These are phyloP conservation scores for Cladophialophora yegresii DNA, from an alignment of 2,329 filamentous ascomycete genomes.

Conservation along the genomic window DNA sequence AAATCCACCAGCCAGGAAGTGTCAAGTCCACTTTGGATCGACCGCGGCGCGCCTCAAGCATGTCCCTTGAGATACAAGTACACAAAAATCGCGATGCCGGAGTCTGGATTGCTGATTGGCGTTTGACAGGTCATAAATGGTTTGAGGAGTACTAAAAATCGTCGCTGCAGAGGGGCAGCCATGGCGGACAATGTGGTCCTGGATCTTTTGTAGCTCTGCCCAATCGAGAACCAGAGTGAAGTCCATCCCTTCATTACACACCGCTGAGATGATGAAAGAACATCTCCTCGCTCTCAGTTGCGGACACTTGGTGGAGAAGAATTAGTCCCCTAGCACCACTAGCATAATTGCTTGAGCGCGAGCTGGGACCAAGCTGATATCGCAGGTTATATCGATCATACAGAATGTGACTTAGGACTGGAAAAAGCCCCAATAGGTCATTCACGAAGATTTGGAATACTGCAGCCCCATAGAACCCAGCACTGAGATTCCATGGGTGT, in stretches of 20 bases:
- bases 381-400: not conserved
- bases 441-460: constrained; percentile 1
- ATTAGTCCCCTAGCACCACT: not conserved
- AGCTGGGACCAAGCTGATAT: not conserved
- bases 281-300: not conserved
- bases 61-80: not conserved
- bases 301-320: not conserved
- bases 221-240: not conserved
- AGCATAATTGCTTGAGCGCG: not conserved
- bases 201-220: not conserved
- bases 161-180: not conserved
- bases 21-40: not conserved
- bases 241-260: no score
- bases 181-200: not conserved
- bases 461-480: not conserved
- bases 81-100: not conserved
- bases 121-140: not conserved
- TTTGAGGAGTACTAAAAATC: not conserved
- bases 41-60: not conserved
- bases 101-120: not conserved
- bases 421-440: not conserved
- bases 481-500: not conserved
- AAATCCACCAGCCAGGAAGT: not conserved
- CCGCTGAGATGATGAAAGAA: not conserved
- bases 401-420: not conserved